Evolutionary conservation across 176 grass and related monocot genomes (phyloP).

Genomic region (Avena atlantica): DNA sequence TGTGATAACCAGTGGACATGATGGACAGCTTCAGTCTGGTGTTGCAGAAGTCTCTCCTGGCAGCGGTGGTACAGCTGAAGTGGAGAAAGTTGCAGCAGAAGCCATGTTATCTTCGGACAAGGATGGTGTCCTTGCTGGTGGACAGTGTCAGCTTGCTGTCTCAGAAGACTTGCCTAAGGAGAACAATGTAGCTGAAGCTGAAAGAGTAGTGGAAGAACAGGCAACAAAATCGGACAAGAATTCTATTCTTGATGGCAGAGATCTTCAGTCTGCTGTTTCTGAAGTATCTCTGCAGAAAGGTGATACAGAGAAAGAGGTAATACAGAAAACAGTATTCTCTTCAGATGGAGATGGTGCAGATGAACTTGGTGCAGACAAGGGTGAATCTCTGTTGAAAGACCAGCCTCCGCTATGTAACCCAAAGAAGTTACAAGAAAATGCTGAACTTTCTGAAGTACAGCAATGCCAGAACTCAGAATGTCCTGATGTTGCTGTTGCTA

Average conservation of each 20-base stretch:
- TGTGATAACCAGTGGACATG: background rate
- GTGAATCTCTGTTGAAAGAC: slow-evolving; percentile 21
- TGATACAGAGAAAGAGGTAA: background rate
- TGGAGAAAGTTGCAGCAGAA: slow-evolving; percentile 28
- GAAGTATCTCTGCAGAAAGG: slow-evolving; percentile 19
- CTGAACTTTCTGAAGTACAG: slow-evolving; percentile 37
- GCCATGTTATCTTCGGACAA: background rate
- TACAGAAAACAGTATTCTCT: slow-evolving; percentile 20
- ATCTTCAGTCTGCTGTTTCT: slow-evolving; percentile 32
- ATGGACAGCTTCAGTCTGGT: slow-evolving; percentile 11
- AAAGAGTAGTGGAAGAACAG: slow-evolving; percentile 10
- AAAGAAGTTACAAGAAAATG: slow-evolving; percentile 39
- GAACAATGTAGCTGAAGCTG: background rate
- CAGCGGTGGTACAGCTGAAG: slow-evolving; percentile 24
- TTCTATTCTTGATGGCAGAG: slow-evolving; percentile 22
- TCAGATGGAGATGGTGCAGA: slow-evolving; percentile 20
- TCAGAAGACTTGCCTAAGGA: slow-evolving; percentile 1
- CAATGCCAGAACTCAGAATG: slow-evolving; percentile 39
- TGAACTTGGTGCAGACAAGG: background rate
- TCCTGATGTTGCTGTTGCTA: slow-evolving; percentile 23
- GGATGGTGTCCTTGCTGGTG: background rate
- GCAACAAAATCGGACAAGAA: background rate
- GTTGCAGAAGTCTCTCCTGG: slow-evolving; percentile 15
- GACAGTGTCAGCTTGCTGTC: slow-evolving; percentile 19
- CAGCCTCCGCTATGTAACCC: slow-evolving; percentile 28